Conservation (phyloP, 768 basidiomycete genomes). For the Hygrophorus pudorinus region DNA sequence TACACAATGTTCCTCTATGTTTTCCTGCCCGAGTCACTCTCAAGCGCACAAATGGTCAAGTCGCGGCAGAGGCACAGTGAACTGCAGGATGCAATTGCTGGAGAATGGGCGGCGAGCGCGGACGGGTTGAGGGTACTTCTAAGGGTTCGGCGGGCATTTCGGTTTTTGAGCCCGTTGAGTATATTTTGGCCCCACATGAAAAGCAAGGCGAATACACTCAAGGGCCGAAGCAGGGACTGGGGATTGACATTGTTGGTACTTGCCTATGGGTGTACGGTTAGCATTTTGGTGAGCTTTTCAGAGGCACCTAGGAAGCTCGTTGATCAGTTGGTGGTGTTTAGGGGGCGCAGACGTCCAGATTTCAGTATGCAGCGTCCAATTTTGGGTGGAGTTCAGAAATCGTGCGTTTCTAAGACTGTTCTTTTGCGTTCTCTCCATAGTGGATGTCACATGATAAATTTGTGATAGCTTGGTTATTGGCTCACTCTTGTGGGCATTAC, state of each 20-base stretch:
- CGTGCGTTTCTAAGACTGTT: slow-evolving; percentile 44
- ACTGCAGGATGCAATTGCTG: slow-evolving; percentile 9
- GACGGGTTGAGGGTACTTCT: no score
- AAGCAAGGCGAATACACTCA: slow-evolving; percentile 26
- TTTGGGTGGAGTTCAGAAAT: slow-evolving; percentile 68
- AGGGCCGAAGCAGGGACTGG: slow-evolving; percentile 45
- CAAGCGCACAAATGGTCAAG: slow-evolving; percentile 34
- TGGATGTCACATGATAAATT: background rate
- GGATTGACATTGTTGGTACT: slow-evolving; percentile 47
- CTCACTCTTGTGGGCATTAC: slow-evolving; percentile 42
- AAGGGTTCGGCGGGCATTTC: slow-evolving; percentile 33
- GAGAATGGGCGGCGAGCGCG: slow-evolving; percentile 22
- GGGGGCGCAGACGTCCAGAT: slow-evolving; percentile 48
- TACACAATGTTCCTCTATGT: slow-evolving; percentile 42
- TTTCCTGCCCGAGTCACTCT: slow-evolving; percentile 72
- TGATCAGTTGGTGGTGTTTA: slow-evolving; percentile 15
- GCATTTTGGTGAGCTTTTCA: slow-evolving; percentile 32
- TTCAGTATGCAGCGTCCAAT: slow-evolving; percentile 52
- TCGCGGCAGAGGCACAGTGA: slow-evolving; percentile 25
- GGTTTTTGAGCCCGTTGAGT: slow-evolving; percentile 63
- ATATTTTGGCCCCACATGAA: slow-evolving; percentile 43
- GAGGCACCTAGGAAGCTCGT: background rate
- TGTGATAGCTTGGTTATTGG: slow-evolving; percentile 60
- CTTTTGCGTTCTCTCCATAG: background rate
- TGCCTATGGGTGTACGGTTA: slow-evolving; percentile 38